These are phyloP conservation scores for Penicillium mononematosum DNA, from an alignment of 495 filamentous ascomycete genomes.

Conservation along the genomic window DNA sequence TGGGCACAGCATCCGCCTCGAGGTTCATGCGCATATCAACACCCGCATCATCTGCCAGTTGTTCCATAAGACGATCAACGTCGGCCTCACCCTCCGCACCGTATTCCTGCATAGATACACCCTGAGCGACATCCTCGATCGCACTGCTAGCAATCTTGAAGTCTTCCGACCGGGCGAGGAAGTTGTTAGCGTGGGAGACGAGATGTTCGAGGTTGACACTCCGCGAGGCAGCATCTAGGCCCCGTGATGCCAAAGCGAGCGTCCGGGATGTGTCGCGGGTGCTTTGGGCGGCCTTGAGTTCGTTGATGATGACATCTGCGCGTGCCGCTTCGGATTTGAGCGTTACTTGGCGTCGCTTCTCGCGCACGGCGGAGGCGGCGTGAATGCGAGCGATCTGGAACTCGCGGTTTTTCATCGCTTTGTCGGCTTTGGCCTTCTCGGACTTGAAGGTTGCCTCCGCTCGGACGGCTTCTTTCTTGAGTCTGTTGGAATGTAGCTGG, in stretches of 20 bases:
- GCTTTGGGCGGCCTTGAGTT: constrained; percentile 48
- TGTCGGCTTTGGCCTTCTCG: constrained; percentile 50
- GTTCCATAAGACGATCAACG: constrained; percentile 49
- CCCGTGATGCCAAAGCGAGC: constrained; percentile 43
- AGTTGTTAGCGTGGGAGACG: constrained; percentile 49
- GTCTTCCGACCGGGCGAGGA: constrained; percentile 46
- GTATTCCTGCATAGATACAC: constrained; percentile 48
- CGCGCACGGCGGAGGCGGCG: constrained; percentile 47
- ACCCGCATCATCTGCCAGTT: constrained; percentile 49
- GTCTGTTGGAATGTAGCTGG: constrained; percentile 48
- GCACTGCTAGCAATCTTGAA: constrained; percentile 49
- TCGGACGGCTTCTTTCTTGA: constrained; percentile 48
- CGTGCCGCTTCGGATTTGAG: constrained; percentile 48
- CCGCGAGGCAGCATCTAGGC: constrained; percentile 45
- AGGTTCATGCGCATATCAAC: constrained; percentile 45
- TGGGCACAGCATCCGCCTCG: constrained; percentile 39
- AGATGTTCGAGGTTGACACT: constrained; percentile 47
- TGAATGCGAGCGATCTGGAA: constrained; percentile 53
- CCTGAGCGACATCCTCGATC: constrained; percentile 49
- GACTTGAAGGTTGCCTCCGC: constrained; percentile 49
- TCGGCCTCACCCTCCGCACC: constrained; percentile 48
- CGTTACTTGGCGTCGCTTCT: constrained; percentile 47
- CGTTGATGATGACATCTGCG: constrained; percentile 51
- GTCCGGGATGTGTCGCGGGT: constrained; percentile 50
- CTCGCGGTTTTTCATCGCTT: constrained; percentile 50